Evolutionary conservation across 2,329 filamentous ascomycete species (phyloP).

Genomic region (Aschersonia sp.): DNA sequence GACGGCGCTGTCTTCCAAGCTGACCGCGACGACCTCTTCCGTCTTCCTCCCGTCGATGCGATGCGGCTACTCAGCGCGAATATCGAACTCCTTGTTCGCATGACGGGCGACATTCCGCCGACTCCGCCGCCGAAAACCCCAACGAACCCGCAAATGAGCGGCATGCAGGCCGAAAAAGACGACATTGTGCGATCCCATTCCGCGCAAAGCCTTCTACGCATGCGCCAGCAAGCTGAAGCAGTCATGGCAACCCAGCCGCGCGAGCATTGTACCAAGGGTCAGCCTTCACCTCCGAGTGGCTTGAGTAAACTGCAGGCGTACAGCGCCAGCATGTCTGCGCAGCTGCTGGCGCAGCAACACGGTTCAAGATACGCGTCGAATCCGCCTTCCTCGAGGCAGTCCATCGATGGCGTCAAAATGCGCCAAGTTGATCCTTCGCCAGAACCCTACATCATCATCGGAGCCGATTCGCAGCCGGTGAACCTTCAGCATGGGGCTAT

Average conservation of each 20-base stretch:
- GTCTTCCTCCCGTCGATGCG: slow-evolving; percentile 57
- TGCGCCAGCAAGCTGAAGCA: slow-evolving; percentile 26
- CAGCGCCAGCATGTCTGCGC: slow-evolving; percentile 11
- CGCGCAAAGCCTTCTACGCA: slow-evolving; percentile 33
- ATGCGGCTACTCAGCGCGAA: slow-evolving; percentile 65
- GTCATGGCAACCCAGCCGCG: slow-evolving; percentile 4
- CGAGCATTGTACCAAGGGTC: too few species aligned
- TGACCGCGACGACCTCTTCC: slow-evolving; percentile 52
- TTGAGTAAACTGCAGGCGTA: slow-evolving; percentile 12
- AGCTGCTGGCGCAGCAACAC: slow-evolving; percentile 9
- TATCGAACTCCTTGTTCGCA: slow-evolving; percentile 55
- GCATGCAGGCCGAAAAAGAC: slow-evolving; percentile 47
- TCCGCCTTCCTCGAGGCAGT: slow-evolving; percentile 12
- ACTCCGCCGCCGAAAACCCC: slow-evolving; percentile 57
- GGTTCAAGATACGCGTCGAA: not conserved
- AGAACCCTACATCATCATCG: slow-evolving; percentile 45
- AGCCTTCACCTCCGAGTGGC: not conserved
- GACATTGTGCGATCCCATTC: slow-evolving; percentile 44
- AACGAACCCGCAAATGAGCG: slow-evolving; percentile 50
- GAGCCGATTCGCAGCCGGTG: slow-evolving; percentile 58
- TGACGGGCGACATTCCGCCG: slow-evolving; percentile 66
- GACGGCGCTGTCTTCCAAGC: slow-evolving; percentile 5
- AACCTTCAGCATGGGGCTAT: slow-evolving; percentile 73
- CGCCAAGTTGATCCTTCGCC: slow-evolving; percentile 17
- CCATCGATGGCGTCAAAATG: slow-evolving; percentile 42